Evolutionary conservation across 2,329 filamentous ascomycete genomes (phyloP).

Genomic region (Cadophora sp.): DNA sequence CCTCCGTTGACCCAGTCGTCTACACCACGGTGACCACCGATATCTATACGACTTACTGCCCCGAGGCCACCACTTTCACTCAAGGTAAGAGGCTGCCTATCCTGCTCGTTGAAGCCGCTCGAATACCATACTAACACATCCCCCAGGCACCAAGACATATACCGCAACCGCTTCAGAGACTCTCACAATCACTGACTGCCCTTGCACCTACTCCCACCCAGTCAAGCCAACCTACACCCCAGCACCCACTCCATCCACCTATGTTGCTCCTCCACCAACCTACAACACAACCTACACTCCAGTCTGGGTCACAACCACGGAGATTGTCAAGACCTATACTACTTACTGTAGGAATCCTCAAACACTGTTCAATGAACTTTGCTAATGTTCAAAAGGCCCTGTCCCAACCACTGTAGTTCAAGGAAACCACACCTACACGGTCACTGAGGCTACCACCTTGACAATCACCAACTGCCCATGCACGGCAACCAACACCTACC

Average conservation of each 20-base stretch:
- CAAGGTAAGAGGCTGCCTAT: conserved; percentile 36
- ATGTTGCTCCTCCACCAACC: conserved; percentile 16
- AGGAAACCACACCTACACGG: conserved; percentile 55
- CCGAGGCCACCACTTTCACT: conserved; percentile 53
- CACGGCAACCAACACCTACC: conserved; percentile 27
- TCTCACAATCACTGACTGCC: conserved; percentile 62
- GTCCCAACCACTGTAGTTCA: conserved; percentile 26
- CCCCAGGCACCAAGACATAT: conserved; percentile 50
- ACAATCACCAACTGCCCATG: conserved; percentile 55
- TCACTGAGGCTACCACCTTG: conserved; percentile 62
- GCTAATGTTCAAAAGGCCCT: conserved; percentile 16
- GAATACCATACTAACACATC: not conserved
- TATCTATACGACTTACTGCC: conserved; percentile 57
- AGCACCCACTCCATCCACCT: conserved; percentile 17
- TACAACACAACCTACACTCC: conserved; percentile 39
- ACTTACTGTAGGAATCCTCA: conserved; percentile 62
- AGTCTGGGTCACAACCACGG: conserved; percentile 50
- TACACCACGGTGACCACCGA: conserved; percentile 53
- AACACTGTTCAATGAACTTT: not conserved
- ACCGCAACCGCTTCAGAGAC: conserved; percentile 61
- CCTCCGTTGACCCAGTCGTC: conserved; percentile 32
- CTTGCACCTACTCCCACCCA: conserved; percentile 49
- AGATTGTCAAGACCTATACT: conserved; percentile 51
- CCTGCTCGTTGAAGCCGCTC: not conserved
- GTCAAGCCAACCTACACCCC: conserved; percentile 20